Evolutionary conservation across 1,139 yeast species (phyloP), one percentile per base, ranked within the genome.

Genomic region (Suhomyces chickasaworum): DNA sequence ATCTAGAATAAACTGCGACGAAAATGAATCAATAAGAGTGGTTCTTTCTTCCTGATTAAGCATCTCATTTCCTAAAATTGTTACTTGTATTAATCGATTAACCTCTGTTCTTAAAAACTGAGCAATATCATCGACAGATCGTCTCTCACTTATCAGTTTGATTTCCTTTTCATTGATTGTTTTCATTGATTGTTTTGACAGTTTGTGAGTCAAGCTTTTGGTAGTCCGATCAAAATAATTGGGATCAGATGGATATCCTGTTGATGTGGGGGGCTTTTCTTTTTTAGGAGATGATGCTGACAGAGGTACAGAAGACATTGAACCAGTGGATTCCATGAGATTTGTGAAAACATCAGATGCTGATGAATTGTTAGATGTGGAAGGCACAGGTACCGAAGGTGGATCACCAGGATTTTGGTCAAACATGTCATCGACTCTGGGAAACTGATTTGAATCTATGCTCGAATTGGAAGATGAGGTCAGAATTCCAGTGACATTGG

Each of bases 1-100:
- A 45, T 66, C 70, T 13, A 52, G 44, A 13, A 61, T 46, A n/a
- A 66, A 52, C 44, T 61, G 68, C 4, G 61, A 55, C 4, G 64
- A 50, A 32, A 65, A 59, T 10, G 62, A 51, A 45, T 61, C 66
- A 35, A 66, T 37, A 44, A 65, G 46, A 8, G 52, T 46, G 8
- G 54, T 42, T 41, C 63, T 64, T 23, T 64, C 64, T 34, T 48
- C 47, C 7, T 53, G 55, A 13, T 51, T 37, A 21, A 62, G 49
- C 9, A 33, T 30, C 8, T 45, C 44, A 47, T 61, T 63, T 39
- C 55, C 53, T n/a, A 58, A 23, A 15, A 62, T 54, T 8, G 46
- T 48, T 10, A 49, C 42, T n/a, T 51, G 49, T 7, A 66, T 53
- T 33, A 61, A 49, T 4, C 47, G 39, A 38, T 59, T 58, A 4